phyloP scores from a whole-genome alignment of 148 eudicot species.

The Hydrangea macrophylla region DNA sequence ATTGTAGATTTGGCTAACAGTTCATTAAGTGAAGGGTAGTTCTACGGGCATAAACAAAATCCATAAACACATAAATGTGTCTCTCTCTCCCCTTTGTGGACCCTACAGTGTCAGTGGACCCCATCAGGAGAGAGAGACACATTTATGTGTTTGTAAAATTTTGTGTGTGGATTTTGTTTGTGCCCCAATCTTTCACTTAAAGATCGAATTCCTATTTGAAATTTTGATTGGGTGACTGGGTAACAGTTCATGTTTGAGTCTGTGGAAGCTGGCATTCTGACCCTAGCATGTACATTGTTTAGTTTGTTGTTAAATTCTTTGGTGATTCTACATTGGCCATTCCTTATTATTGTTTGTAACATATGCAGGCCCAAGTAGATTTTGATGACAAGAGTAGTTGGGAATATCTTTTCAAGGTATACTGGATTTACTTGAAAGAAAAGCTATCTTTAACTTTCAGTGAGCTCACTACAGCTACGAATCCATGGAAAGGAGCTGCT shows the following conservation, averaged over 20 bases:
- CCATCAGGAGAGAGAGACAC: too few relatives aligned
- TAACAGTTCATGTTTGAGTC: neutral
- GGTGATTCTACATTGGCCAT: neutral
- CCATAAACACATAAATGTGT: too few relatives aligned
- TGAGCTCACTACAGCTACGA: constrained; percentile 71
- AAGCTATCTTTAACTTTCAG: constrained; percentile 62
- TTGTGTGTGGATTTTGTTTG: too few relatives aligned
- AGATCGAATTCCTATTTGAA: too few relatives aligned
- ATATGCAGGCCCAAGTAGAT: constrained; percentile 81
- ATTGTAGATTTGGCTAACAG: too few relatives aligned
- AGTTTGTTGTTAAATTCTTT: constrained; percentile 3
- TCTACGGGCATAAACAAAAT: too few relatives aligned
- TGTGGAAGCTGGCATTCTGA: too few relatives aligned
- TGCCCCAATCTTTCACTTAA: too few relatives aligned
- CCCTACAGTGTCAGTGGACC: too few relatives aligned
- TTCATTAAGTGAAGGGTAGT: too few relatives aligned
- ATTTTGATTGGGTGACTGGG: neutral
- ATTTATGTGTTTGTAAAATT: neutral
- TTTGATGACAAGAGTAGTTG: constrained; percentile 90
- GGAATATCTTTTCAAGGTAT: constrained; percentile 96
- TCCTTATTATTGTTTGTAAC: neutral
- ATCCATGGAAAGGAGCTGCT: constrained; percentile 54
- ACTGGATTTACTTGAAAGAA: constrained; percentile 73
- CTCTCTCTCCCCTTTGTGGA: too few relatives aligned
- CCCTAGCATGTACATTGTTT: neutral